Evolutionary conservation across 192 early-diverging fungal species (phyloP).

Genomic region (Backusella tarrabulga): DNA sequence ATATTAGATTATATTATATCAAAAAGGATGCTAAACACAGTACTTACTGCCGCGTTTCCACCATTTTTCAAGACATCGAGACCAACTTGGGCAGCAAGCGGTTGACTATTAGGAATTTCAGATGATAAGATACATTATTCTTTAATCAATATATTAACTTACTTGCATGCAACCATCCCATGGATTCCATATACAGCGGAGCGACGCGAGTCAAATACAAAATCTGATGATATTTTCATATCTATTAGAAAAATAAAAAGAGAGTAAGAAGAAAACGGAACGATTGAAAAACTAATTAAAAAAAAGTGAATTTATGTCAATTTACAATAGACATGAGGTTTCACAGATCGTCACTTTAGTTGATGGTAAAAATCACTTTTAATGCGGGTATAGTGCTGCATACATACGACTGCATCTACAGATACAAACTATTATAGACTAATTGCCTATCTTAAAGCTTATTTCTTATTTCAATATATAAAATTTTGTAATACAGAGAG

Average conservation of each 20-base stretch:
- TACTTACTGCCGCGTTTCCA: slow-evolving; percentile 71
- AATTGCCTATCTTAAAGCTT: too few relatives aligned
- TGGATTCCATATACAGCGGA: neutral
- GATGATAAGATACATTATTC: neutral
- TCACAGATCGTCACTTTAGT: too few relatives aligned
- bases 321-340: too few relatives aligned
- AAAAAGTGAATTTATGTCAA: too few relatives aligned
- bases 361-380: too few relatives aligned
- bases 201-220: neutral
- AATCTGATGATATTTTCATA: neutral
- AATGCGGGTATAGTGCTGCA: too few relatives aligned
- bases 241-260: neutral
- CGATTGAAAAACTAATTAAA: too few relatives aligned
- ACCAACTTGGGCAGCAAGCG: slow-evolving; percentile 67
- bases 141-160: neutral
- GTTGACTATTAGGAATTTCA: slow-evolving; percentile 50
- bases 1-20: neutral
- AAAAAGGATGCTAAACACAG: neutral
- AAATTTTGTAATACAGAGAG: too few relatives aligned
- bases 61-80: slow-evolving; percentile 57
- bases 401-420: too few relatives aligned
- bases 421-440: too few relatives aligned
- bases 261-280: neutral
- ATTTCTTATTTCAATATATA: too few relatives aligned
- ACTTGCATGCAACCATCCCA: slow-evolving; percentile 45